These are phyloP conservation scores for Zygoascus sp. DNA, from an alignment of 1,139 yeast genomes.

Conservation along the genomic window DNA sequence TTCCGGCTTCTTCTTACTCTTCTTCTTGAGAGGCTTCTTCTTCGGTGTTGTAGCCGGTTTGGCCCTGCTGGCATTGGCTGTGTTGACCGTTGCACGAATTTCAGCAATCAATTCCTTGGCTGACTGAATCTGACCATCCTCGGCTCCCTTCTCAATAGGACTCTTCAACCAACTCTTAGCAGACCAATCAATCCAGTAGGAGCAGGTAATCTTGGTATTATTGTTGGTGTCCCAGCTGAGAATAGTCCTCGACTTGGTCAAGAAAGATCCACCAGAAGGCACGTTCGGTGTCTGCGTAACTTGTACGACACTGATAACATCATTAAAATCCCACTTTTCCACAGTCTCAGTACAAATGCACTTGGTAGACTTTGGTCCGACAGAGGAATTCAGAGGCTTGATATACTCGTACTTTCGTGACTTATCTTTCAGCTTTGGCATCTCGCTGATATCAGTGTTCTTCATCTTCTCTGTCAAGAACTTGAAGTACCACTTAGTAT, in stretches of 20 bases:
- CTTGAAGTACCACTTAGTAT: constrained; percentile 52
- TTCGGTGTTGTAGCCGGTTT: constrained; percentile 1
- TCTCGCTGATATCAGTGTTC: constrained; percentile 60
- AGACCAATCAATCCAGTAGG: constrained; percentile 76
- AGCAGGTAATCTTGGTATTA: constrained; percentile 58
- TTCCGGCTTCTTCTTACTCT: constrained; percentile 11
- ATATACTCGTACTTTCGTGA: constrained; percentile 62
- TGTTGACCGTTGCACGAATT: constrained; percentile 43
- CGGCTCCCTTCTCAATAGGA: constrained; percentile 85
- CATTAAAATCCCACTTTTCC: constrained; percentile 55
- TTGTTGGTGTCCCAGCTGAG: constrained; percentile 77
- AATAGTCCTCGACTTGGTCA: constrained; percentile 59
- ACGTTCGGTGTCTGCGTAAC: constrained; percentile 86
- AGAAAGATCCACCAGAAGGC: constrained; percentile 84
- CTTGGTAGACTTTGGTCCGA: constrained; percentile 93
- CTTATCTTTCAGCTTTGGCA: constrained; percentile 46
- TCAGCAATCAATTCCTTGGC: constrained; percentile 57
- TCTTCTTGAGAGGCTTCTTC: constrained; percentile 15
- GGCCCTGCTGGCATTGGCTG: constrained; percentile 13
- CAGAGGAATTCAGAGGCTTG: constrained; percentile 76
- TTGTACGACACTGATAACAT: constrained; percentile 55
- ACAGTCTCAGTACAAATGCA: constrained; percentile 73
- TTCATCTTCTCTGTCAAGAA: constrained; percentile 61
- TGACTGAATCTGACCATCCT: constrained; percentile 81
- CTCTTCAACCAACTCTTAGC: constrained; percentile 93